A percentile compares a stretch with the other conserved stretches of the same genome.
Evolutionary conservation across 2,329 filamentous ascomycete species (phyloP).

Genomic region (Graphilbum ipis-grandicollis): DNA sequence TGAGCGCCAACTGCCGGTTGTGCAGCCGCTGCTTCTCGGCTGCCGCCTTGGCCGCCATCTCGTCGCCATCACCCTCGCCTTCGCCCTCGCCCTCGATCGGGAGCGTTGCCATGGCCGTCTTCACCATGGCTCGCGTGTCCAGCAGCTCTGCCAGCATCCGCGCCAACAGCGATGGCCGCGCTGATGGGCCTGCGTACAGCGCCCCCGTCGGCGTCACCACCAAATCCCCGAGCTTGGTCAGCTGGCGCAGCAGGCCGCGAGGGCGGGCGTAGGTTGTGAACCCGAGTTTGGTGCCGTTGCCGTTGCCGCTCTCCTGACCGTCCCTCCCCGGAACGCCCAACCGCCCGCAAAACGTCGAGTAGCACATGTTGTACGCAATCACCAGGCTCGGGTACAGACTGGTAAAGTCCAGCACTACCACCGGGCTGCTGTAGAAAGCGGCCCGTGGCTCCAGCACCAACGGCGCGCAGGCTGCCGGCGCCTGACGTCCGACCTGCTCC

Average conservation of each 20-base stretch:
- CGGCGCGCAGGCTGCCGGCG: slow-evolving; percentile 83
- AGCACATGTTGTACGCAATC: slow-evolving; percentile 99
- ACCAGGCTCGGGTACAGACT: slow-evolving; percentile 93
- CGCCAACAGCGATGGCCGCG: slow-evolving; percentile 78
- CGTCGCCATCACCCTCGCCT: no score
- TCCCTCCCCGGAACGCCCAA: slow-evolving; percentile 22
- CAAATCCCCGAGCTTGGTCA: slow-evolving; percentile 66
- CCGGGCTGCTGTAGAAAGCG: slow-evolving; percentile 76
- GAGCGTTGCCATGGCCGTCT: slow-evolving; percentile 88
- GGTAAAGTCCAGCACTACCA: slow-evolving; percentile 89
- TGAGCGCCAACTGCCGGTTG: slow-evolving; percentile 84
- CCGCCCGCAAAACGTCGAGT: slow-evolving; percentile 85
- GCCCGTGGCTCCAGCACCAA: slow-evolving; percentile 97
- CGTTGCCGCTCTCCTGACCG: neutral
- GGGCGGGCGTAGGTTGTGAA: slow-evolving; percentile 76
- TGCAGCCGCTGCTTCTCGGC: slow-evolving; percentile 77
- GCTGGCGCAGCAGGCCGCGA: slow-evolving; percentile 52
- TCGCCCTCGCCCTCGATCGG: no score
- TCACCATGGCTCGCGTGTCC: slow-evolving; percentile 94
- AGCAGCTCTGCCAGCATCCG: slow-evolving; percentile 96
- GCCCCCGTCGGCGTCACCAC: slow-evolving; percentile 93
- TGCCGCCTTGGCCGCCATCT: slow-evolving; percentile 17
- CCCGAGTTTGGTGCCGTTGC: slow-evolving; percentile 64
- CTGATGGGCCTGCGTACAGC: slow-evolving; percentile 75
- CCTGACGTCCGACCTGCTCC: slow-evolving; percentile 85